Base-by-base conservation (phyloP, 2,329 filamentous ascomycete species). In the Exophiala aquamarina region DNA sequence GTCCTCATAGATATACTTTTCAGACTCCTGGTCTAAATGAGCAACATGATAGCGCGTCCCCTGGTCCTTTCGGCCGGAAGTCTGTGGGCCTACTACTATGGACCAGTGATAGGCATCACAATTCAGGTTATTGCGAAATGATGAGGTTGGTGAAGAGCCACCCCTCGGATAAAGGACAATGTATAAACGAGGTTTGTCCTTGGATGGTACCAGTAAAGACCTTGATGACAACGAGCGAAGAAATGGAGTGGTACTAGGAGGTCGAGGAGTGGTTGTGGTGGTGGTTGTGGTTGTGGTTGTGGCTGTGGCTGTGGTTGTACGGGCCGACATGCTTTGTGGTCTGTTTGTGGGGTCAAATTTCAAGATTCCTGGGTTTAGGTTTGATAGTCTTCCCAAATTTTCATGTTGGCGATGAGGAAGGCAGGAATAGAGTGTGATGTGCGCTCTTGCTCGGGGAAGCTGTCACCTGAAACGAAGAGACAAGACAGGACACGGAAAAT, bases 91-190 rank as follows among this genome's bases (percentile, higher is more conserved):
- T 19, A 59, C 47, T 11, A 59, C 29, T 13, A 59, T 20, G 19
- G 54, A 44, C 54, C 54, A 59, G 42, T 59, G 56, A 41, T 55
- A 55, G 10, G 56, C 55, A 51, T 57, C 54, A 41, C 56, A 59
- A 36, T 51, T 53, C 31, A 54, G 38, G 21, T 44, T 39, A 20
- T 47, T 55, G 43, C 54, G 49, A 42, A 55, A 58, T 8, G 47
- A 44, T 11, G 52, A 54, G 14, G 41, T 43, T 18, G 50, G 42
- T 8, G 54, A 42, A 3, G 50, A 53, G 15, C 49, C 52, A 7
- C 56, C 55, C 15, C 49, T 50, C 10, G 56, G 48, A 31, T 57
- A 59, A 15, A 59, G 48, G 5, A 44, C 56, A 17, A 59, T 43
- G 29, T 59, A 59, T 3, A 59, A 41, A 19, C 56, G 52, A 35